phyloP scores from a whole-genome alignment of 1,139 yeast species.

The Casaregolazyma lundiana region DNA sequence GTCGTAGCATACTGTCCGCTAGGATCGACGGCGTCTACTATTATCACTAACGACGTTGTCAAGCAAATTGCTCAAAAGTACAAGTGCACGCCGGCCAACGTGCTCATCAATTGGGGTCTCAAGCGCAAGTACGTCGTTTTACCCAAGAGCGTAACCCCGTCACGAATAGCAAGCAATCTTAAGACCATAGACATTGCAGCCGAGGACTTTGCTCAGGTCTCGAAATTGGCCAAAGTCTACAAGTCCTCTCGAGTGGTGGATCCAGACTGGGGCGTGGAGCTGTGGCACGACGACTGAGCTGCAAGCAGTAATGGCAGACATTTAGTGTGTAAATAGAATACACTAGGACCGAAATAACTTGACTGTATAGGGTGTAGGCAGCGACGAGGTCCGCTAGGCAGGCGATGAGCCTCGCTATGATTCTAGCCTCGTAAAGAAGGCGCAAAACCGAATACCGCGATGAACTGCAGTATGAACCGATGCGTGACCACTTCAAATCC shows the following conservation, averaged over 20 bases:
- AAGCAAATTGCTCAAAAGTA: slow-evolving; percentile 50
- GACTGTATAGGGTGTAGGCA: too few species aligned
- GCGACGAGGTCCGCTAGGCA: too few species aligned
- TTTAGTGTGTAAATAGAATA: too few species aligned
- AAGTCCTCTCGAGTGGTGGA: slow-evolving; percentile 18
- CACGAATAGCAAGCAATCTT: slow-evolving; percentile 56
- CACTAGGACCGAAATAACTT: too few species aligned
- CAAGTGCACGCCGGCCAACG: slow-evolving; percentile 52
- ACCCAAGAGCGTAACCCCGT: slow-evolving; percentile 62
- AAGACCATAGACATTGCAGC: slow-evolving; percentile 45
- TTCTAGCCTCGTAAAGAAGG: too few species aligned
- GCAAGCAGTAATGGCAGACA: too few species aligned
- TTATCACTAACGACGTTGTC: slow-evolving; percentile 43
- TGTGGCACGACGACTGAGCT: slow-evolving; percentile 28
- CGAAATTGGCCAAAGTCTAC: slow-evolving; percentile 18
- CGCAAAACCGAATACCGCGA: too few species aligned
- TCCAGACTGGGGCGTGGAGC: slow-evolving; percentile 22
- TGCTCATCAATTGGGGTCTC: slow-evolving; percentile 66
- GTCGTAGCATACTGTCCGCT: slow-evolving; percentile 76
- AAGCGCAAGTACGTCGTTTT: slow-evolving; percentile 61
- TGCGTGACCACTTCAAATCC: too few species aligned
- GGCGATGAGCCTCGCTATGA: too few species aligned
- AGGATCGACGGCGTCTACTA: slow-evolving; percentile 27
- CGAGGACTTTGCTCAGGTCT: slow-evolving; percentile 39
- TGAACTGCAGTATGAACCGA: too few species aligned